phyloP scores from a whole-genome alignment of 2,329 filamentous ascomycete species.

The Pseudocercospora fijiensis region DNA sequence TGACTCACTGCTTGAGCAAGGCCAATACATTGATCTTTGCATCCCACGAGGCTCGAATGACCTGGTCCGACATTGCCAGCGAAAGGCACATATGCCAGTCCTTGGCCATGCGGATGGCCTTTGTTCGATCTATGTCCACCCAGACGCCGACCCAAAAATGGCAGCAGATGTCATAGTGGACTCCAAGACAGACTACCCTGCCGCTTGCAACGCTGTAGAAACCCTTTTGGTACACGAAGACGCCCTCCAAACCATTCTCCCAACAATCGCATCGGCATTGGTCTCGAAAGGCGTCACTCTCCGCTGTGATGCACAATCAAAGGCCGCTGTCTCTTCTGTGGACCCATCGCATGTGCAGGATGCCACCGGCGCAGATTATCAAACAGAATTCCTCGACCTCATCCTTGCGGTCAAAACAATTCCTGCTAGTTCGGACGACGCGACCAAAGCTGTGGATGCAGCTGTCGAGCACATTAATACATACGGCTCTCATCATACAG shows the following conservation, averaged over 20 bases:
- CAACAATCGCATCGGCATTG: slow-evolving; percentile 70
- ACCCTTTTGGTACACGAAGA: slow-evolving; percentile 80
- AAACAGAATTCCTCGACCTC: slow-evolving; percentile 86
- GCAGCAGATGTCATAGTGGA: slow-evolving; percentile 79
- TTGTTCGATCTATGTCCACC: slow-evolving; percentile 81
- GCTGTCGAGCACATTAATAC: slow-evolving; percentile 87
- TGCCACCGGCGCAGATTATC: slow-evolving; percentile 69
- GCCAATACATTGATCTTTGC: slow-evolving; percentile 87
- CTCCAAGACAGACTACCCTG: slow-evolving; percentile 90
- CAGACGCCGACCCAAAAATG: slow-evolving; percentile 69
- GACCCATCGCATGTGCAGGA: slow-evolving; percentile 56
- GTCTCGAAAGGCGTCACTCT: slow-evolving; percentile 75
- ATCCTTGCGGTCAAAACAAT: slow-evolving; percentile 82
- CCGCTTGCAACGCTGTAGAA: slow-evolving; percentile 93
- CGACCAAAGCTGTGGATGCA: slow-evolving; percentile 53
- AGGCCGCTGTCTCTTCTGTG: slow-evolving; percentile 57
- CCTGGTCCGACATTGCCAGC: slow-evolving; percentile 84
- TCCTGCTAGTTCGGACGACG: slow-evolving; percentile 33
- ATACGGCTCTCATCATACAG: slow-evolving; percentile 92
- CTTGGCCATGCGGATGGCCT: slow-evolving; percentile 94
- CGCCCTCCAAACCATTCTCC: slow-evolving; percentile 66
- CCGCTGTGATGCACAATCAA: slow-evolving; percentile 72
- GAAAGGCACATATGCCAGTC: slow-evolving; percentile 88
- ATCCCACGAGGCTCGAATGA: slow-evolving; percentile 91
- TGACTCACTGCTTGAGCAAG: slow-evolving; percentile 79